Evolutionary conservation across 169 alveolate species (phyloP), one percentile per base, ranked within the genome.

Genomic region (Plasmodium knowlesi): DNA sequence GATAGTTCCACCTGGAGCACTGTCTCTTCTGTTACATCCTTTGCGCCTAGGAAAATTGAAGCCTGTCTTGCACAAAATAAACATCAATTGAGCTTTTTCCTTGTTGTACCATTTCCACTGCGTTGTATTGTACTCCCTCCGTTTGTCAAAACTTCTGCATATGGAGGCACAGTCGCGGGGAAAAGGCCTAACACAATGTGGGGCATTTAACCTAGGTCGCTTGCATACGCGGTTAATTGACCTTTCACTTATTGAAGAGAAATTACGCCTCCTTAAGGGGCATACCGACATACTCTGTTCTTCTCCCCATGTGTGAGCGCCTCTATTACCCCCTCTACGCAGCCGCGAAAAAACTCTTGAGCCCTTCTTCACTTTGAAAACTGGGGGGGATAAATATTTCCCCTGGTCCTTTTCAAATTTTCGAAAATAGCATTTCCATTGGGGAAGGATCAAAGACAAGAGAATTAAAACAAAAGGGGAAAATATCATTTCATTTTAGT

Each of bases 401-500:
- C 54, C 53, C 16, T 73, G 78, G 5, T 57, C 34, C 30, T 53
- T 79, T 41, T 67, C 82, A 32, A 37, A 67, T 78, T 41, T 46
- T 32, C 57, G 71, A 78, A n/a, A 79, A 10, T 88, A 54, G 53
- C 79, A 78, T 39, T 28, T 43, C 25, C 67, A 14, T 34, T 88
- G 70, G 67, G 80, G 34, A n/a, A 53, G 82, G 3, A 88, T 25
- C 50, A n/a, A 19, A 39, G 72, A 70, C 34, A 88, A 25, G 46
- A 88, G 9, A 57, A 67, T 54, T 25, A 88, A 61, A 41, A 79
- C 32, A 71, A 88, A 61, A 25, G 82, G n/a, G 74, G 80, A 83
- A 37, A 5, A 79, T 88, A 57, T 50, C 94, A 88, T 88, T 67
- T 88, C 88, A 88, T 79, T 76, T 88, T 73, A 19, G n/a, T 5